phyloP scores from a whole-genome alignment of 208 protist genomes.

The Porcisia hertigi region DNA sequence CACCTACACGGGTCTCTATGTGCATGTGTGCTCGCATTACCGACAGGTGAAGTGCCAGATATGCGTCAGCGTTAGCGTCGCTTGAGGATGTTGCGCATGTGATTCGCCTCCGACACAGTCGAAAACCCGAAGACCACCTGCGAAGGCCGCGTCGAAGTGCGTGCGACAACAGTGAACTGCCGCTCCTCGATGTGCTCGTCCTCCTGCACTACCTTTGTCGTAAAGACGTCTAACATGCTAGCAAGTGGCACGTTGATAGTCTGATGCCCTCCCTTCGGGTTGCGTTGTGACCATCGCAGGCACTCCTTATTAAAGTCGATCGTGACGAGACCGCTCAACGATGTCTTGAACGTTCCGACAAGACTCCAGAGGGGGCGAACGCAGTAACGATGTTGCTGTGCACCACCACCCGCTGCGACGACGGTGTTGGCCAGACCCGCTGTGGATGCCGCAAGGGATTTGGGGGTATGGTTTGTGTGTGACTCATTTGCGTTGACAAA shows the following conservation, averaged over 20 bases:
- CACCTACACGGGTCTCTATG: no score
- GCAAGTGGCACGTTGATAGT: conserved; percentile 55
- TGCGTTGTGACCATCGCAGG: conserved; percentile 74
- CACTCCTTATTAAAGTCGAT: conserved; percentile 56
- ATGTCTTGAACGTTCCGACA: conserved; percentile 83
- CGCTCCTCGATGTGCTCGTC: conserved; percentile 49
- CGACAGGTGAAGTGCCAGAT: neutral
- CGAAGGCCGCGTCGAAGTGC: conserved; percentile 68
- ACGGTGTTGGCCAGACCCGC: neutral
- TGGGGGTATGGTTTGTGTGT: neutral
- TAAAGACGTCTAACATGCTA: conserved; percentile 48
- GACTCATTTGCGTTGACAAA: conserved; percentile 34
- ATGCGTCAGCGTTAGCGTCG: neutral
- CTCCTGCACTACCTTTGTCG: conserved; percentile 43
- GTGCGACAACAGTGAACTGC: conserved; percentile 61
- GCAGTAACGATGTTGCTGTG: conserved; percentile 42
- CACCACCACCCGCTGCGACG: neutral
- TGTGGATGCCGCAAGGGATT: neutral
- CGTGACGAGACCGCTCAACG: conserved; percentile 59
- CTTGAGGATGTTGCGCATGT: conserved; percentile 43
- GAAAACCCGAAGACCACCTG: conserved; percentile 85
- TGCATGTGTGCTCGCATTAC: neutral
- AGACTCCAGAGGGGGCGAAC: conserved; percentile 75
- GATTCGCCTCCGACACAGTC: conserved; percentile 50
- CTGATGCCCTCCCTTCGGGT: conserved; percentile 71